phyloP scores from a whole-genome alignment of 805 yeast species.

The Helenozyma baotianmanensis region DNA sequence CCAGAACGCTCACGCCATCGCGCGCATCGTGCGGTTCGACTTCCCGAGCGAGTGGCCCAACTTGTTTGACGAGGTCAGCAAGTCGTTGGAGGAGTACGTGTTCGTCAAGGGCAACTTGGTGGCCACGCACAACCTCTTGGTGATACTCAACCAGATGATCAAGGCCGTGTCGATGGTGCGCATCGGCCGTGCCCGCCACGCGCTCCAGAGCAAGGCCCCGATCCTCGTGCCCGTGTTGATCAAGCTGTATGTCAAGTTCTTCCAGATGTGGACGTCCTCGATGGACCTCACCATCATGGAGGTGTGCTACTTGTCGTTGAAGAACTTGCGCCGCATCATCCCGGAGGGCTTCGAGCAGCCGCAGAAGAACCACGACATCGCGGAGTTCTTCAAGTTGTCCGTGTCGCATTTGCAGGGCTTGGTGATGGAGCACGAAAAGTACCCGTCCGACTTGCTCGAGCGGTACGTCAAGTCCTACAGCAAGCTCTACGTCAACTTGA shows the following conservation, averaged over 20 bases:
- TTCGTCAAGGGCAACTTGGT: constrained; percentile 41
- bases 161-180: constrained; percentile 71
- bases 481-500: constrained; percentile 63
- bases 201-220: constrained; percentile 70
- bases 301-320: constrained; percentile 72
- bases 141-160: constrained; percentile 71
- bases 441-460: constrained; percentile 49
- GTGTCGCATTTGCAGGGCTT: constrained; percentile 58
- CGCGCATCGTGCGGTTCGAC: constrained; percentile 75
- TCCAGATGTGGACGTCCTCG: constrained; percentile 56
- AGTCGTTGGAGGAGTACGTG: constrained; percentile 40
- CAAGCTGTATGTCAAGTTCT: constrained; percentile 54
- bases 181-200: constrained; percentile 77
- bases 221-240: constrained; percentile 55
- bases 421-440: constrained; percentile 48
- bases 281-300: constrained; percentile 56
- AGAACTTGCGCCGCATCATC: constrained; percentile 66
- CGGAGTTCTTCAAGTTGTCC: constrained; percentile 55
- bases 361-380: constrained; percentile 52
- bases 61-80: constrained; percentile 61
- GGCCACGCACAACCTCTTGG: constrained; percentile 56
- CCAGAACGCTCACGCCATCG: constrained; percentile 81
- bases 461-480: constrained; percentile 71
- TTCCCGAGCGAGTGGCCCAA: constrained; percentile 86
- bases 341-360: constrained; percentile 75